Evolutionary conservation across 2,329 filamentous ascomycete genomes (phyloP), one percentile per base, ranked within the genome.

Genomic region (Ophiostoma sp.): DNA sequence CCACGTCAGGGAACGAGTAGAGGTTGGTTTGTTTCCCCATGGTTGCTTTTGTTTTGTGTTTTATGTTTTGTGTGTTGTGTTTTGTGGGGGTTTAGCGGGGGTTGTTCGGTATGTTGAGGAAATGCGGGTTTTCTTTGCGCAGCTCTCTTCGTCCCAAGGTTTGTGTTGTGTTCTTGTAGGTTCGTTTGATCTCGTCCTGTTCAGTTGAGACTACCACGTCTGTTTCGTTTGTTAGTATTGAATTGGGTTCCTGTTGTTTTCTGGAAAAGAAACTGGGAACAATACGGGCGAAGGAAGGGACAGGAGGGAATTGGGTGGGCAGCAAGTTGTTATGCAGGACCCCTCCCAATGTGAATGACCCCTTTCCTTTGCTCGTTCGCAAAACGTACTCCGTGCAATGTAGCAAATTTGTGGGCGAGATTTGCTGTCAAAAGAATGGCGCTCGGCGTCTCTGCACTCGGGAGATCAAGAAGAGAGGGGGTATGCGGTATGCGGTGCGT

Each of bases 1-100:
- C 87, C 79, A 87, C 84, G 82, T 87, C 87, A 77, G 90, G 85
- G 83, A 97, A 98, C 77, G 92, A 90, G 87, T 93, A 97, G 79
- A 99, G 92, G 80, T 90, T 91, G 74, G 88, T 87, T 79, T 89
- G 87, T 77, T 87, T 88, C 78, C 84, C 85, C 85, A 89, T 89
- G 22, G 2, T 42, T 45, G 61, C 75, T 78, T 84, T 78, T 11
- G 4, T 15, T 33, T 3, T 64, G 36, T 64, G 33, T 11, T 50
- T 28, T 3, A n/a, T 11, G 4, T 15, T n/a, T n/a, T n/a, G n/a
- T 59, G 36, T 50, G 3, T 15, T 63, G 50, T 15, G 15, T 48
- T 22, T 61, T 25, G 9, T 45, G 39, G 39, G 9, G 19, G 45
- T 33, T 33, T 4, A 22, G 39, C 12, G 33, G 52, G n/a, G 33